Conservation (phyloP, 2,329 filamentous ascomycete species). For the Ascomycota sp. region DNA sequence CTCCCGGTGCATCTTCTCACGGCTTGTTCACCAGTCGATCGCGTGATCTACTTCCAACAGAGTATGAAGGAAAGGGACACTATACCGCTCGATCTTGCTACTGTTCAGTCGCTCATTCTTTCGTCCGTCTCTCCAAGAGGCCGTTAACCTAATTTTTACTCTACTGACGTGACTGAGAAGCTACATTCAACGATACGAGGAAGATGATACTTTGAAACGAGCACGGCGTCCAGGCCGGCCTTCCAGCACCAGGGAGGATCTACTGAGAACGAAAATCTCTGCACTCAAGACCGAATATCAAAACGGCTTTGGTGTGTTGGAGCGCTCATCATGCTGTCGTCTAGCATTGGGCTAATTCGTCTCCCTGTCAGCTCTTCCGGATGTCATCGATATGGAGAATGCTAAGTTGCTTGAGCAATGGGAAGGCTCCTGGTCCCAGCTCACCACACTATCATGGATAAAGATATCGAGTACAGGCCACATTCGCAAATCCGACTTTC, state of each 20-base stretch:
- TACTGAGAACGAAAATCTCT: constrained; percentile 48
- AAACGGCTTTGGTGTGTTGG: constrained; percentile 48
- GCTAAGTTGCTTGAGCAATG: constrained; percentile 45
- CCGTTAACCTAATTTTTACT: constrained; percentile 1
- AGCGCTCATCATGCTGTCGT: neutral
- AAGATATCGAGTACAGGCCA: constrained; percentile 44
- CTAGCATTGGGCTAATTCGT: neutral
- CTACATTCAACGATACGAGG: constrained; percentile 45
- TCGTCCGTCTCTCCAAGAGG: constrained; percentile 22
- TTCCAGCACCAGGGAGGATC: constrained; percentile 51
- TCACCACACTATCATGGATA: constrained; percentile 56
- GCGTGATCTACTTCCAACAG: constrained; percentile 43
- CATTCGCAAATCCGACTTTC: constrained; percentile 52
- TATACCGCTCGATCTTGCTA: constrained; percentile 27
- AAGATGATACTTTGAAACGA: constrained; percentile 43
- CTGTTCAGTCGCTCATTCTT: constrained; percentile 38
- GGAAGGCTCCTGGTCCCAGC: constrained; percentile 65
- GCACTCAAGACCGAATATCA: constrained; percentile 58
- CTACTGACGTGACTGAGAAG: constrained; percentile 11
- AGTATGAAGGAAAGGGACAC: constrained; percentile 27
- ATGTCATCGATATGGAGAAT: constrained; percentile 46
- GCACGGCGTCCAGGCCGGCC: constrained; percentile 59
- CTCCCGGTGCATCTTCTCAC: neutral
- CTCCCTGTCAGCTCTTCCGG: constrained; percentile 37
- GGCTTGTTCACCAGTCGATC: constrained; percentile 10